Evolutionary conservation across 164 flowering plant genomes (phyloP).

Genomic region (Liriodendron chinense): DNA sequence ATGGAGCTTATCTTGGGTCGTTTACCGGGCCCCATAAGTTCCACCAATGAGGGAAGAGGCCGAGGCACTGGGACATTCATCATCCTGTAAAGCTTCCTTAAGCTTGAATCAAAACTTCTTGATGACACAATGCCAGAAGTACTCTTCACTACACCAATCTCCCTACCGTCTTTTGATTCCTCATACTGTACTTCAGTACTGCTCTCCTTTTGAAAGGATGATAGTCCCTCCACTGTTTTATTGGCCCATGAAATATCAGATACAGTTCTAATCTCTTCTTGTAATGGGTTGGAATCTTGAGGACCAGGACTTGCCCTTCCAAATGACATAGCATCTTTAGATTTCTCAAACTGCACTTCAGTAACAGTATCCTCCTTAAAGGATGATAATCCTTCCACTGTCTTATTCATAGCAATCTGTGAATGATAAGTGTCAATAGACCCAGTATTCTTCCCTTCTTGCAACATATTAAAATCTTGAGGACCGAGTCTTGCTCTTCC

Average conservation of each 20-base stretch:
- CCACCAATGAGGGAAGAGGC: conserved; percentile 74
- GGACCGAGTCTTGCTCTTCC: conserved; percentile 69
- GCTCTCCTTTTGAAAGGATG: conserved; percentile 13
- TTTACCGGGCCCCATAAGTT: conserved; percentile 52
- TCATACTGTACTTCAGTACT: conserved; percentile 14
- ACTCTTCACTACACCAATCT: conserved; percentile 10
- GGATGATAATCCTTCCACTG: conserved; percentile 9
- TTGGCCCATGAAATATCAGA: conserved; percentile 1
- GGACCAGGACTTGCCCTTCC: neutral
- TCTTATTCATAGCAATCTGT: neutral
- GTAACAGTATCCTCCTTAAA: conserved; percentile 12
- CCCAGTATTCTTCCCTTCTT: conserved; percentile 9
- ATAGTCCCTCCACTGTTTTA: conserved; percentile 9
- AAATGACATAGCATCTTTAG: neutral
- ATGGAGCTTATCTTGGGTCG: conserved; percentile 32
- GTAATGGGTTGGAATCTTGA: conserved; percentile 1
- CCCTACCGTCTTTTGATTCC: conserved; percentile 13
- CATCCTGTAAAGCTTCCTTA: conserved; percentile 69
- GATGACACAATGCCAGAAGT: conserved; percentile 26
- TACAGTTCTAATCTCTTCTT: conserved; percentile 12
- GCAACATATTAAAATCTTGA: conserved; percentile 19
- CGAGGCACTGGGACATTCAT: conserved; percentile 77
- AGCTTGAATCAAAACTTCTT: conserved; percentile 31
- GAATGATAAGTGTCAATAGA: neutral
- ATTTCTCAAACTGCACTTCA: conserved; percentile 13